Evolutionary conservation across 495 filamentous ascomycete genomes (phyloP), one percentile per base, ranked within the genome.

Genomic region (Chlorociboria aeruginascens): DNA sequence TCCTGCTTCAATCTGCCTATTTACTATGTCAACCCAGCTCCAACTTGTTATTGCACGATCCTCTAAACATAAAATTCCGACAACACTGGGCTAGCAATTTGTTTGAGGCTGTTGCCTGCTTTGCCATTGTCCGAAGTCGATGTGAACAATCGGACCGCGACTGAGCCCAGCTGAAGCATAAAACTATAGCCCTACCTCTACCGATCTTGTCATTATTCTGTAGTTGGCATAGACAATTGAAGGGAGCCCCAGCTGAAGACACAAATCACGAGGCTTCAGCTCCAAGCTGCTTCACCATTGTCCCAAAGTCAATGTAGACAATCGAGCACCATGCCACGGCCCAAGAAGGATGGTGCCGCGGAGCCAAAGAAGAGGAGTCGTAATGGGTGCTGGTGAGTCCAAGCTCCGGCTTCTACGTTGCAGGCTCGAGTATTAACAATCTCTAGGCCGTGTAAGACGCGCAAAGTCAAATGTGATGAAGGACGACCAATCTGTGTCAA

Each of bases 391-490:
- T 89, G 86, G 86, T 89, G 65, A 69, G 79, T 71, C 20, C 42
- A 8, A 16, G 16, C 28, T 43, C 49, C 38, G 3, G 29, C 40
- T 41, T 46, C 17, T 16, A 10, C 32, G 14, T 37, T 46, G 25
- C 16, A 7, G 20, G 37, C 45, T 39, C 46, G 39, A 8, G 29
- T n/a, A 10, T 34, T 54, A 17, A 44, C 28, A n/a, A 45, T 39
- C 37, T 28, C 11, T 33, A 88, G 84, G 82, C 83, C 82, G 16
- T 93, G 86, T 67, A 93, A 93, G 64, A 75, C 79, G 45, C 74
- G 84, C 44, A 94, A 90, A 61, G 80, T 92, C 52, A 92, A 94
- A 69, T 92, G 86, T 61, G 87, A 83, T 14, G 87, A 93, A 61
- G 81, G 85, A 59, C 86, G 84, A 56, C 86, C 87, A 8, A 63